Percentiles rank a stretch among this genome's conserved stretches.
phyloP scores from a whole-genome alignment of 176 grass and related monocot species.

The Chloris gayana region DNA sequence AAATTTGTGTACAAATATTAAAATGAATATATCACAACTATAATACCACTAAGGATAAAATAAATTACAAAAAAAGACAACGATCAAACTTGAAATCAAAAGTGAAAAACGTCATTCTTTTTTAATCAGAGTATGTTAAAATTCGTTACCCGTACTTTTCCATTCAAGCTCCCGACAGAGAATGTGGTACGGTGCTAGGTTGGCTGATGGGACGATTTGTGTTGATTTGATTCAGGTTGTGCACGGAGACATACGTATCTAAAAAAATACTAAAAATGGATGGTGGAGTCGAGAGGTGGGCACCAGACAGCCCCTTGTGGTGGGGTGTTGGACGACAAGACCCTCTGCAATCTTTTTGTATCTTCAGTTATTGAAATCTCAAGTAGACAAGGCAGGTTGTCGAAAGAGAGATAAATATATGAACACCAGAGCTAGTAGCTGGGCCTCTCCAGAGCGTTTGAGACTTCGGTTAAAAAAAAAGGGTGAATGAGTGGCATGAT shows the following conservation, averaged over 20 bases:
- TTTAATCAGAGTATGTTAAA: no score
- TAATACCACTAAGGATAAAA: no score
- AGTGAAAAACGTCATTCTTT: no score
- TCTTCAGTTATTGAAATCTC: neutral
- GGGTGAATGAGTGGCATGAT: no score
- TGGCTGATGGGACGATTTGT: neutral
- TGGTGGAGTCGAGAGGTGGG: neutral
- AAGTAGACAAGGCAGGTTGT: neutral
- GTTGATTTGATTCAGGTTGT: neutral
- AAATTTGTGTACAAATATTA: no score
- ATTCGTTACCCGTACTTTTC: neutral
- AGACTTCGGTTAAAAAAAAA: neutral
- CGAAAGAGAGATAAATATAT: neutral
- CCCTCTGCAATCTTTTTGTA: neutral
- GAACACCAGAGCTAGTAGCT: neutral
- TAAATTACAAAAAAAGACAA: no score
- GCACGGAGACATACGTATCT: neutral
- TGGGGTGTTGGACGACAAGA: neutral
- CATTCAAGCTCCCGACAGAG: neutral
- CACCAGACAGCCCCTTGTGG: neutral
- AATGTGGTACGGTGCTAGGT: neutral
- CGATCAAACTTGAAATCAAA: no score
- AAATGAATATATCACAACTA: no score
- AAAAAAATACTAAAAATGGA: neutral
- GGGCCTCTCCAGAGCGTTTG: neutral